Evolutionary conservation across 352 stramenopile genomes (phyloP), one percentile per base, ranked within the genome.

Genomic region (Phytophthora quininea): DNA sequence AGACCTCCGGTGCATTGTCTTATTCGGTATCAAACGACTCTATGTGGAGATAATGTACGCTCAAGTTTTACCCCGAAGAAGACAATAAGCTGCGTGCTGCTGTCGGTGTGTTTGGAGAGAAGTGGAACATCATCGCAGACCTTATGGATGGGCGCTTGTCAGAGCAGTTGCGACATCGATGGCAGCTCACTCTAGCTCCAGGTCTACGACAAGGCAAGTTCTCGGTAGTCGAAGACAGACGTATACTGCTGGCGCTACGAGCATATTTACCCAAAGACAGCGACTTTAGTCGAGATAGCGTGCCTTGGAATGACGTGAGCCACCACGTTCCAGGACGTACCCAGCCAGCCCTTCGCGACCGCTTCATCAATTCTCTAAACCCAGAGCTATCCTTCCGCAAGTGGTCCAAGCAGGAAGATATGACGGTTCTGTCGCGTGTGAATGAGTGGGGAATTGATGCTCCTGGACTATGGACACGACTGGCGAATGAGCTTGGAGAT

Each of bases 91-190:
- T 89, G n/a, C 70, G 64, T 1, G 51, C 86, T 48, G 81, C 79
- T 15, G 77, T 93, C 3, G 58, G 71, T 3, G 74, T 92, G 5
- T 91, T 93, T 61, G 85, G 85, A n/a, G 85, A 93, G 57, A 86
- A 86, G 45, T 93, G 82, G 83, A 89, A 87, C 15, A 80, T 90
- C 52, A 89, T 93, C 65, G 85, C 85, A 2, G 85, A 91, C 52
- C 75, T 93, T 31, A 74, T 93, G 69, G 85, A 93, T 50, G 85
- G 81, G 1, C 83, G 83, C 24, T 73, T 93, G 27, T 66, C 85
- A 2, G 85, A 93, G 73, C 85, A 93, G 62, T 75, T 93, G 35
- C 81, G 83, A n/a, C 82, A 91, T 51, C 83, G 85, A 0, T 93
- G 83, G 83, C 85, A 93, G 62, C 73, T 83, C 15, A 84, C 83